A percentile compares a stretch with the other conserved stretches of the same genome.
Conservation (phyloP, 2,329 filamentous ascomycete species). For the Cercospora sesami region DNA sequence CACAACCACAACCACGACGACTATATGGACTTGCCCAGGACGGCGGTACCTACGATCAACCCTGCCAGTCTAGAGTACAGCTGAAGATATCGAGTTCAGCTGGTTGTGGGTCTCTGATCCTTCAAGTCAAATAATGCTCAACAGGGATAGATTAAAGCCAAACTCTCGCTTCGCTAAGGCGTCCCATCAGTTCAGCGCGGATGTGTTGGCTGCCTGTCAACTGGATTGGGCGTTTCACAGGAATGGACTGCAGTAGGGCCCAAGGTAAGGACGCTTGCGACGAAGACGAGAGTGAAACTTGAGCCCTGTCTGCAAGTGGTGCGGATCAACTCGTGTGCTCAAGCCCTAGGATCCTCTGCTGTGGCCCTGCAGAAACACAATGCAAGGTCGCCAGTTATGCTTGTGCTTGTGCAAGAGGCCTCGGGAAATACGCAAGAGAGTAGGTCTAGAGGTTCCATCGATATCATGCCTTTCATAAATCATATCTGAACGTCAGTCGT, state of each 20-base stretch:
- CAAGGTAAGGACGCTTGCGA: neutral
- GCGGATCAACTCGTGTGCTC: neutral
- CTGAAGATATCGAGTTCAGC: neutral
- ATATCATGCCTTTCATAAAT: conserved; percentile 30
- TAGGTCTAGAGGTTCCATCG: too few relatives aligned
- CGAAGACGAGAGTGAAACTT: neutral
- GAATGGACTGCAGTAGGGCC: neutral
- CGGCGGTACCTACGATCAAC: too few relatives aligned
- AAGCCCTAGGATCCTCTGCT: neutral
- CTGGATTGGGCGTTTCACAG: neutral
- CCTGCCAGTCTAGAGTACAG: too few relatives aligned
- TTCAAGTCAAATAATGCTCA: neutral
- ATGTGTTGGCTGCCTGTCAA: neutral
- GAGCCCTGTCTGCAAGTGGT: neutral
- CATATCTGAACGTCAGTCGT: conserved; percentile 50
- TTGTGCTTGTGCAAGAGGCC: too few relatives aligned
- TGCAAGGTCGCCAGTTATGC: neutral
- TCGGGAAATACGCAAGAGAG: too few relatives aligned
- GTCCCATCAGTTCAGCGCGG: neutral
- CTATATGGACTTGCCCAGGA: too few relatives aligned
- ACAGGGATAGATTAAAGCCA: neutral
- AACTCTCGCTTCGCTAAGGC: neutral
- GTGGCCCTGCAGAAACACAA: neutral
- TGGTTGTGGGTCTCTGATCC: neutral
- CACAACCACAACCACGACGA: neutral